Conservation (phyloP, 1,139 yeast genomes). For the Suhomyces panamericanus region DNA sequence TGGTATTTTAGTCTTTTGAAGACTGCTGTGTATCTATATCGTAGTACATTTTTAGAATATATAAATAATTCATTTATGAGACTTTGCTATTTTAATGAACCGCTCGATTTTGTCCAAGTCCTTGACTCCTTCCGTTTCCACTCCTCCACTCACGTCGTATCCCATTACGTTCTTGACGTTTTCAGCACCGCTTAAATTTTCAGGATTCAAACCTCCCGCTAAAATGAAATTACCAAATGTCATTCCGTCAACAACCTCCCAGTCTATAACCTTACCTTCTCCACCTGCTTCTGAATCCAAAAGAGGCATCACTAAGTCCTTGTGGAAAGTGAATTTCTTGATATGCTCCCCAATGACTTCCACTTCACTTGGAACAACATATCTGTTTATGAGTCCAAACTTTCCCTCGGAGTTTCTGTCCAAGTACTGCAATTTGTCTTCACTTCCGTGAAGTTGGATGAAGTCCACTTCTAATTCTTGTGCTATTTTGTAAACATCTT, state of each 20-base stretch:
- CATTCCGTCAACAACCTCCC: conserved; percentile 48
- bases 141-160: conserved; percentile 95
- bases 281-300: conserved; percentile 93
- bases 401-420: conserved; percentile 17
- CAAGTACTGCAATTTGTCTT: conserved; percentile 58
- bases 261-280: conserved; percentile 76
- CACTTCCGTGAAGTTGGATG: conserved; percentile 88
- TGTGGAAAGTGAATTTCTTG: conserved; percentile 12
- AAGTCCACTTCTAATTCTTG: conserved; percentile 60
- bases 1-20: no score
- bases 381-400: conserved; percentile 72
- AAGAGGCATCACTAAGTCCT: conserved; percentile 48
- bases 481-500: conserved; percentile 54
- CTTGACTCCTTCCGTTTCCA: conserved; percentile 66
- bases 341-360: conserved; percentile 25
- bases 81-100: not conserved
- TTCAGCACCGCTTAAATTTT: conserved; percentile 60
- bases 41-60: no score
- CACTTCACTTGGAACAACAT: conserved; percentile 58
- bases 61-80: not conserved
- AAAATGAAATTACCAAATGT: conserved; percentile 54
- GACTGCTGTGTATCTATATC: no score
- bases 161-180: conserved; percentile 61
- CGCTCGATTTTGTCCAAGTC: conserved; percentile 49
- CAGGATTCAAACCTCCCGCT: conserved; percentile 88